Percentiles rank a stretch among this genome's conserved stretches.
Conservation (phyloP, 163 green algal species). For the Prototheca stagnorum region DNA sequence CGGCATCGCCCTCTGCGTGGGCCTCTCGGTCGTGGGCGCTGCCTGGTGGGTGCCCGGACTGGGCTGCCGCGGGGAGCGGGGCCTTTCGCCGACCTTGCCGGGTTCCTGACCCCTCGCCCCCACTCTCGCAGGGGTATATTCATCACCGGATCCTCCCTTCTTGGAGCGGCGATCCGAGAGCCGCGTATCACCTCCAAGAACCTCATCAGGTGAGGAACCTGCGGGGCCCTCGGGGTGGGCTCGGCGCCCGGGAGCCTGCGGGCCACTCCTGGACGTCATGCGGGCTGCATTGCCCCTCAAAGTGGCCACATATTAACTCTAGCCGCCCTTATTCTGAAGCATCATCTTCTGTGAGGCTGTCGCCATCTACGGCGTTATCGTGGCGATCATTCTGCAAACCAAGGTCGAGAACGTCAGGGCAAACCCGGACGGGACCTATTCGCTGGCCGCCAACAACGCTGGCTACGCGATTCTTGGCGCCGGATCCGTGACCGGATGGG, state of each 20-base stretch:
- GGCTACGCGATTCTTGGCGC: constrained; percentile 88
- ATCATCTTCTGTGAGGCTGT: constrained; percentile 99
- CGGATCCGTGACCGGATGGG: constrained; percentile 73
- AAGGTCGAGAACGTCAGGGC: constrained; percentile 62
- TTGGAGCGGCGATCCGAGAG: constrained; percentile 81
- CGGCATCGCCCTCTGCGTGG: constrained; percentile 82
- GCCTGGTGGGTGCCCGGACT: constrained; percentile 68
- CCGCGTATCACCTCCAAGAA: constrained; percentile 98
- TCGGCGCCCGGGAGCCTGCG: too few species aligned
- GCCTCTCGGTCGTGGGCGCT: constrained; percentile 84
- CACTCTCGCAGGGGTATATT: constrained; percentile 94
- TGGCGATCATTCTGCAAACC: constrained; percentile 96
- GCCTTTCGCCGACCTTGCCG: background rate
- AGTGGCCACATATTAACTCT: too few species aligned
- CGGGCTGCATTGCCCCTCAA: too few species aligned
- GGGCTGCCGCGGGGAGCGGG: background rate
- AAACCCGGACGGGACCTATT: constrained; percentile 16
- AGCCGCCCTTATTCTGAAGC: constrained; percentile 27
- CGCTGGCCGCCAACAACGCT: constrained; percentile 30
- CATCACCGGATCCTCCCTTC: constrained; percentile 84
- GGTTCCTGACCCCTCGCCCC: too few species aligned
- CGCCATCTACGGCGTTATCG: constrained; percentile 98
- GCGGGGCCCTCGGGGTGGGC: too few species aligned
- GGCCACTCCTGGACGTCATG: too few species aligned
- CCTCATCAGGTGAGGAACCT: constrained; percentile 92